Base-by-base conservation (phyloP, 2,329 filamentous ascomycete species). In the Acephala macrosclerotiorum region DNA sequence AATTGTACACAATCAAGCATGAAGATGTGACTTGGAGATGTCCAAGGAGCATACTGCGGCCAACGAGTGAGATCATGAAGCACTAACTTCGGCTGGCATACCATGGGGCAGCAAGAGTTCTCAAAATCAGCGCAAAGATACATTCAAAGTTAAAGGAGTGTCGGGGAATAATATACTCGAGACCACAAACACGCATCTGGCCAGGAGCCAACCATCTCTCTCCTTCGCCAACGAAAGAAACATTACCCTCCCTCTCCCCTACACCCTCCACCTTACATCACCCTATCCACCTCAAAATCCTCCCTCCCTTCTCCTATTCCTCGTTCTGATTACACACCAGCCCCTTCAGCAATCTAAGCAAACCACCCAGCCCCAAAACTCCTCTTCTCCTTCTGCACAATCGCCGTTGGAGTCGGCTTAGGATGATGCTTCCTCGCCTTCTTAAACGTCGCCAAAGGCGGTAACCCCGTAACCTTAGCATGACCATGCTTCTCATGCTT, bases 151-250 rank as follows among this genome's bases (percentile, higher is more conserved):
- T 49, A 49, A 49, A 49, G 45, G n/a, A 49, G 45, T 49, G 7
- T 22, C 7, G 45, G 45, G n/a, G 45, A 49, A 49, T 49, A 49
- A 25, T 49, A 49, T 49, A 49, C 45, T 49, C 45, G 45, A 49
- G n/a, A 49, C n/a, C 45, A 49, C 45, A 49, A 49, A 49, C 45
- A 25, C 45, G 9, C n/a, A 49, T 6, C 38, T 42, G 18, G 18
- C 12, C 38, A 5, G 38, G 18, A 42, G 12, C 3, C 38, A 14
- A 42, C 18, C n/a, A n/a, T n/a, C n/a, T n/a, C n/a, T 47, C 42
- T 22, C 16, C n/a, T 22, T 14, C n/a, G n/a, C n/a, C 45, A 9
- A 49, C n/a, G 45, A 49, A 22, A 49, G n/a, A 18, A 47, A 47
- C 16, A 42, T 2, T 18, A 18, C n/a, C 2, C 8, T 16, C 16